Conservation (phyloP, 148 eudicot species). For the Hydrangea macrophylla region DNA sequence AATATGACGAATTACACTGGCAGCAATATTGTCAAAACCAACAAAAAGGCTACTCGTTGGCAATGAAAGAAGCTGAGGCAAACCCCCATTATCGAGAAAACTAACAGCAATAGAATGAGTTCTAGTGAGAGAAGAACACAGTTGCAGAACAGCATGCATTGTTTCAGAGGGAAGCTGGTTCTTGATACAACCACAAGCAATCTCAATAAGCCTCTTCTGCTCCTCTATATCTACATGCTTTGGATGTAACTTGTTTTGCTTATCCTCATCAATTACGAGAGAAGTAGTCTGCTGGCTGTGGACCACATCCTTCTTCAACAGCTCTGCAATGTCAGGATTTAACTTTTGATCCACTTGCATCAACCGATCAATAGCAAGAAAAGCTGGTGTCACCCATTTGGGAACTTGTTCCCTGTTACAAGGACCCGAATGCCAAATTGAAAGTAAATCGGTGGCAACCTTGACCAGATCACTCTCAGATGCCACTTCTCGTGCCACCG, state of each 20-base stretch:
- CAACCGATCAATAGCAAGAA: constrained; percentile 82
- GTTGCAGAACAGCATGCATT: constrained; percentile 91
- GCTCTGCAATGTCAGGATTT: constrained; percentile 60
- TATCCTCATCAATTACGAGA: constrained; percentile 63
- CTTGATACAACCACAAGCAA: constrained; percentile 69
- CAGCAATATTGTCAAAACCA: constrained; percentile 90
- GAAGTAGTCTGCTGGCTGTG: constrained; percentile 50
- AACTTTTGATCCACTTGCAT: constrained; percentile 71
- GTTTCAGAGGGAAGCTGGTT: constrained; percentile 87
- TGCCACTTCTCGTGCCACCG: constrained; percentile 72
- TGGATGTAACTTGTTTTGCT: constrained; percentile 46
- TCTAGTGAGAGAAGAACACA: constrained; percentile 82
- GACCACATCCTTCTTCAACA: constrained; percentile 55
- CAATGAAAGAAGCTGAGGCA: constrained; percentile 75
- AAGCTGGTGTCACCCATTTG: constrained; percentile 92
- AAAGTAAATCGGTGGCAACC: constrained; percentile 69
- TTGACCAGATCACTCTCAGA: constrained; percentile 66
- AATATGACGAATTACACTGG: constrained; percentile 89
- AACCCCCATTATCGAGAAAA: constrained; percentile 85
- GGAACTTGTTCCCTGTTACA: constrained; percentile 53
- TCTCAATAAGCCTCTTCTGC: constrained; percentile 71
- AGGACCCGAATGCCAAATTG: constrained; percentile 56
- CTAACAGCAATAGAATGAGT: constrained; percentile 71
- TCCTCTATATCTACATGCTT: constrained; percentile 54
- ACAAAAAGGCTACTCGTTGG: constrained; percentile 81